Evolutionary conservation across 345 rosid species (phyloP).

Genomic region (rapeseed (Brassica napus)): DNA sequence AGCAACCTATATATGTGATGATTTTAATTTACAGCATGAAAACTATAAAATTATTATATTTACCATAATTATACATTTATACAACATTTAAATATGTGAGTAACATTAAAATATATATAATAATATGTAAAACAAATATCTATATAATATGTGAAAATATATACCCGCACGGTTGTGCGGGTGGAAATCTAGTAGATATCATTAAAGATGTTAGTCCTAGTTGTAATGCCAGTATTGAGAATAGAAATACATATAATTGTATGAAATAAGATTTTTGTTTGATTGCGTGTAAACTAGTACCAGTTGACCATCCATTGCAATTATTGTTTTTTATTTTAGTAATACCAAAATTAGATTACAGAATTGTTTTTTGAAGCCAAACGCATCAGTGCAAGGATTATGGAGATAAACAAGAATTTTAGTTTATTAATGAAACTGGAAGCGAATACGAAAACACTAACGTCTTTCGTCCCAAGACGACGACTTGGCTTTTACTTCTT

Average conservation of each 20-base stretch:
- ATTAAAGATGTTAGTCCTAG: not conserved
- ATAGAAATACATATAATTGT: not conserved
- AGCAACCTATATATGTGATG: too few species aligned
- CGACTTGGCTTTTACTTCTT: not conserved
- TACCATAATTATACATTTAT: too few species aligned
- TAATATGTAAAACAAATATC: too few species aligned
- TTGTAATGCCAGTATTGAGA: not conserved
- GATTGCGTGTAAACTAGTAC: conserved; percentile 20
- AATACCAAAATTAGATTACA: not conserved
- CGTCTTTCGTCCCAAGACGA: not conserved
- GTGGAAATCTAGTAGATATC: too few species aligned
- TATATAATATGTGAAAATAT: too few species aligned
- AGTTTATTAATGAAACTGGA: not conserved
- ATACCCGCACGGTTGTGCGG: too few species aligned
- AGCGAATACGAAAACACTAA: conserved; percentile 13
- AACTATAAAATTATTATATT: too few species aligned
- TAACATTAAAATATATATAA: too few species aligned
- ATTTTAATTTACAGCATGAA: too few species aligned
- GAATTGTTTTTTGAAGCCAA: not conserved
- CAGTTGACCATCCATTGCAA: conserved; percentile 26
- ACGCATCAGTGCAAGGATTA: conserved; percentile 18
- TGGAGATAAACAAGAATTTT: conserved; percentile 6
- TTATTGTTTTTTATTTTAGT: not conserved
- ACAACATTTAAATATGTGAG: too few species aligned
- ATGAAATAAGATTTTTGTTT: not conserved